phyloP scores from a whole-genome alignment of 31 red algal species.

The Endocladia muricata region DNA sequence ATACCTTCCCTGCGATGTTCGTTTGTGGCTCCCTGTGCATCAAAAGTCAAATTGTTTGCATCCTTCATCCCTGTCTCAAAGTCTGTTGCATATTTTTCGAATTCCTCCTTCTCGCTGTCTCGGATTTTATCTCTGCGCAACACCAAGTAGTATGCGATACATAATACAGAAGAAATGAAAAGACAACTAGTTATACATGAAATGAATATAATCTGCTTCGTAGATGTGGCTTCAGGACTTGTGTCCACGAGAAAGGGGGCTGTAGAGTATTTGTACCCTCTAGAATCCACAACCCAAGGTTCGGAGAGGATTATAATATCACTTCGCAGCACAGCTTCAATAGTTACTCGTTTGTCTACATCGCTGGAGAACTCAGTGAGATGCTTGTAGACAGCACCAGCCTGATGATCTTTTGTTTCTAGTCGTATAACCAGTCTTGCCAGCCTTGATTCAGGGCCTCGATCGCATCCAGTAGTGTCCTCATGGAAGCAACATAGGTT shows the following conservation, averaged over 20 bases:
- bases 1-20: constrained; percentile 22
- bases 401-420: constrained; percentile 17
- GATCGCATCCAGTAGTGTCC: constrained; percentile 4
- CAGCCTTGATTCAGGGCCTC: not conserved
- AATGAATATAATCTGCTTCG: constrained; percentile 15
- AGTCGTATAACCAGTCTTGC: constrained; percentile 22
- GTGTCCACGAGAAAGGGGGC: constrained; percentile 30
- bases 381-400: constrained; percentile 20
- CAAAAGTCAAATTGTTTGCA: constrained; percentile 15
- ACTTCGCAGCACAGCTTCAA: not conserved
- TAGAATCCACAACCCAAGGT: constrained; percentile 54
- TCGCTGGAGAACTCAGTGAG: constrained; percentile 2
- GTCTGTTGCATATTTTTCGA: constrained; percentile 14
- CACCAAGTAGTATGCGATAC: not conserved
- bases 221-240: not conserved
- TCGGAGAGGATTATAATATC: constrained; percentile 15
- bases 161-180: not conserved
- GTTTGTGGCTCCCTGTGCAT: not conserved
- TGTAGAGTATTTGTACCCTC: constrained; percentile 36
- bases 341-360: not conserved
- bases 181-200: not conserved
- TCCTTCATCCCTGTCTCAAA: constrained; percentile 18
- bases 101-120: constrained; percentile 24
- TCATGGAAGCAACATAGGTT: not conserved
- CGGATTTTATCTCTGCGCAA: constrained; percentile 9